Evolutionary conservation across 345 rosid species (phyloP).

Genomic region (Citrus sp.): DNA sequence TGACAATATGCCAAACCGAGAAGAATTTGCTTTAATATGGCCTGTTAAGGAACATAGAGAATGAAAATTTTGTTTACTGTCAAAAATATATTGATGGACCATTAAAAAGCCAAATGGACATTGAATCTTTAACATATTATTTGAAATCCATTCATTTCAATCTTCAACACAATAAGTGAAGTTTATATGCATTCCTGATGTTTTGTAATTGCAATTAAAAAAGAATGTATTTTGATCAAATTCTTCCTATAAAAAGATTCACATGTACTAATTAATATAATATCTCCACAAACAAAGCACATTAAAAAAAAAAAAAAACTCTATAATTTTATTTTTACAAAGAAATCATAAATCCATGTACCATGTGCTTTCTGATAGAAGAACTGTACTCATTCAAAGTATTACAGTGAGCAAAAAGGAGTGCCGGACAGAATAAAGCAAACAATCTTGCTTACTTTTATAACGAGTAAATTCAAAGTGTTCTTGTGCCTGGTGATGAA

Average conservation of each 20-base stretch:
- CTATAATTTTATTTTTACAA: background rate
- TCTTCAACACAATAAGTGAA: background rate
- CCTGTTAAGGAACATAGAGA: background rate
- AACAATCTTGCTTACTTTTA: background rate
- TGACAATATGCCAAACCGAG: conserved; percentile 33
- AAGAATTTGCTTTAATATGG: conserved; percentile 12
- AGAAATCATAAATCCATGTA: background rate
- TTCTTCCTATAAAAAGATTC: background rate
- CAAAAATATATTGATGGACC: background rate
- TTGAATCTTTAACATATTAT: background rate
- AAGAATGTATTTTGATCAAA: background rate
- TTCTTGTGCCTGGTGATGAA: background rate
- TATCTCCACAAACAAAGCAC: background rate
- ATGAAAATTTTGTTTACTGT: background rate
- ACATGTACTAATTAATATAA: background rate
- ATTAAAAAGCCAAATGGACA: background rate
- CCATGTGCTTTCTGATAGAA: background rate
- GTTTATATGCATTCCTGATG: background rate
- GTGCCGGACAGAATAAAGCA: background rate
- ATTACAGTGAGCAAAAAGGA: background rate
- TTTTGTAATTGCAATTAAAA: background rate
- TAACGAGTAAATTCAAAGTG: background rate
- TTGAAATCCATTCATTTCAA: background rate
- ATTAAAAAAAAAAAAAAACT: background rate
- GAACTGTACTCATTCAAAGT: background rate